Evolutionary conservation across 305 asterid genomes (phyloP).

Genomic region (Fraxinus paxiana): DNA sequence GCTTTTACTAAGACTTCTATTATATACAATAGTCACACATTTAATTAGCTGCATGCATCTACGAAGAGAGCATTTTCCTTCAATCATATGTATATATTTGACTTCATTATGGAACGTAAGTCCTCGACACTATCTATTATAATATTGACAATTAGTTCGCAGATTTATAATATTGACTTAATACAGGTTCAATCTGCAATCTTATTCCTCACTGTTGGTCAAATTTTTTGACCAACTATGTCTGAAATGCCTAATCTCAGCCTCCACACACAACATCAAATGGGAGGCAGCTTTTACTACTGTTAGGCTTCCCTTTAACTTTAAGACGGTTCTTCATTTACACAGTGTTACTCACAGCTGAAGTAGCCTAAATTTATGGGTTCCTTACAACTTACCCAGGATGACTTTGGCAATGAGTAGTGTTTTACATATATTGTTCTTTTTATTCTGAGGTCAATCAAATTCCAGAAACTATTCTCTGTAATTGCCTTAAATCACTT

Average conservation of each 20-base stretch:
- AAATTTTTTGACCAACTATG: not conserved
- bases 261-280: not conserved
- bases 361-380: not conserved
- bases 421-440: not conserved
- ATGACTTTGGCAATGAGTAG: not conserved
- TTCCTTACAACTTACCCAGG: not conserved
- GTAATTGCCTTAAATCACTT: not conserved
- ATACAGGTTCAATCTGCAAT: not conserved
- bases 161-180: not conserved
- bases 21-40: not conserved
- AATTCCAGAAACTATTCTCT: not conserved
- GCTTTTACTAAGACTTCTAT: not conserved
- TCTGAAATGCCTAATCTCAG: not conserved
- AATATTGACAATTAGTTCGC: not conserved
- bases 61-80: not conserved
- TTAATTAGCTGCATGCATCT: not conserved
- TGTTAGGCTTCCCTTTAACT: not conserved
- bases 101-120: not conserved
- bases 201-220: not conserved
- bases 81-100: not conserved
- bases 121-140: not conserved
- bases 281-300: not conserved
- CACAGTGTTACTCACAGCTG: not conserved
- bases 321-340: conserved; percentile 1
- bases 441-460: not conserved